Base-by-base conservation (phyloP, 2,329 filamentous ascomycete genomes). In the Sclerotinia spermophila region DNA sequence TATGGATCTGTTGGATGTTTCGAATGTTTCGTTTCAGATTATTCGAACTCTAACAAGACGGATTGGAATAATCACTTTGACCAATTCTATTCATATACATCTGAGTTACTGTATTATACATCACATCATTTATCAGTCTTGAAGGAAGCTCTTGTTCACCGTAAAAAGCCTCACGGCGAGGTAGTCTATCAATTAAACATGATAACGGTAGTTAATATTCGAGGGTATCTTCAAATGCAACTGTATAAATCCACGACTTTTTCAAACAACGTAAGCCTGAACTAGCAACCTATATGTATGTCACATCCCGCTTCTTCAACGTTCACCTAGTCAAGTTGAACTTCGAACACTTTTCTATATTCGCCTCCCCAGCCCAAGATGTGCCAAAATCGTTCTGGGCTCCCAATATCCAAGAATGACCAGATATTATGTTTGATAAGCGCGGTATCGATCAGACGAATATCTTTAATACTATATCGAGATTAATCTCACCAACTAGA, bases 181-280 rank as follows among this genome's bases (percentile, higher is more conserved):
- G 13, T 40, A 27, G 27, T 7, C 24, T 38, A 38, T 48, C 15
- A 15, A 24, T 7, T 15, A 51, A 51, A 24, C 2, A 11, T 55
- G 6, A 15, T n/a, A 10, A 13, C 11, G 13, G 35, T 53, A 38
- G 11, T 33, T 27, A 30, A 64, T 38, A n/a, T 35, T 38, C 33
- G 33, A 65, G 44, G 44, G 61, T 65, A 51, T 65, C 44, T 65
- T n/a, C 44, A 65, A 65, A n/a, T 51, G 15, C 44, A 64, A 27
- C 30, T 64, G 48, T 33, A 64, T 48, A n/a, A 8, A 5, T 62
- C 8, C 42, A 48, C 15, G 19, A 35, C 11, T 19, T 33, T 42
- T 40, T 8, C 27, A 42, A n/a, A 33, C 44, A 13, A 17, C 27
- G 8, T 19, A 13, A 3, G 21, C 40, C 21, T 19, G 56, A 40